These are phyloP conservation scores for Dacryopinax primogenitus DNA, from an alignment of 768 basidiomycete species.

Conservation along the genomic window DNA sequence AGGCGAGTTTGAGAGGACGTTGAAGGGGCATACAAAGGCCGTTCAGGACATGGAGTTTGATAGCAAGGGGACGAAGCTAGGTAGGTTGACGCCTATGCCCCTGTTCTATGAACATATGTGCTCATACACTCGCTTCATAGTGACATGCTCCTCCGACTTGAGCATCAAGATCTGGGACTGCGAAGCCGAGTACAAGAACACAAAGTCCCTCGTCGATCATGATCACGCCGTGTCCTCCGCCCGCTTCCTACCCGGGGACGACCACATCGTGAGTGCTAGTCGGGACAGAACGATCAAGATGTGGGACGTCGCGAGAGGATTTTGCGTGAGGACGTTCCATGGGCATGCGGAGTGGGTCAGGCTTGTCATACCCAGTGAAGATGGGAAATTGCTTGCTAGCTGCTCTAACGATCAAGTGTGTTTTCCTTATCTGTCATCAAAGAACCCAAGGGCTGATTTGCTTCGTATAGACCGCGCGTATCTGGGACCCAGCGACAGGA, in stretches of 20 bases:
- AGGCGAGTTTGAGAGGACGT: conserved; percentile 79
- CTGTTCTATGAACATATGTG: background rate
- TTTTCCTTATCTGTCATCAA: background rate
- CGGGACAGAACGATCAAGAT: conserved; percentile 75
- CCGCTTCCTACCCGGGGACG: conserved; percentile 73
- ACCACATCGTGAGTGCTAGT: conserved; percentile 72
- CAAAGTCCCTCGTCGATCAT: conserved; percentile 75
- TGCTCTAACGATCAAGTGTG: conserved; percentile 80
- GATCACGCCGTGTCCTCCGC: conserved; percentile 84
- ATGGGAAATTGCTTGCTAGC: conserved; percentile 62
- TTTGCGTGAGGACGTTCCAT: conserved; percentile 53
- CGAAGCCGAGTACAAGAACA: conserved; percentile 79
- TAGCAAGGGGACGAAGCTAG: conserved; percentile 67
- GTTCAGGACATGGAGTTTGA: conserved; percentile 83
- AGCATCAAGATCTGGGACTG: conserved; percentile 90
- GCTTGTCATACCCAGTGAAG: conserved; percentile 35
- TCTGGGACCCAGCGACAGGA: conserved; percentile 61
- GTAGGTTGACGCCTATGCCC: conserved; percentile 32
- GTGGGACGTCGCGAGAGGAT: conserved; percentile 76
- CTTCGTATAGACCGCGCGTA: conserved; percentile 49
- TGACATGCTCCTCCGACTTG: conserved; percentile 71
- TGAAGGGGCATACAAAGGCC: conserved; percentile 84
- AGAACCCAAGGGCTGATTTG: background rate
- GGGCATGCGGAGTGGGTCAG: conserved; percentile 84
- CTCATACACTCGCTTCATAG: conserved; percentile 22